These are phyloP conservation scores for Parmelia sp. DNA, from an alignment of 495 filamentous ascomycete species.

Conservation along the genomic window DNA sequence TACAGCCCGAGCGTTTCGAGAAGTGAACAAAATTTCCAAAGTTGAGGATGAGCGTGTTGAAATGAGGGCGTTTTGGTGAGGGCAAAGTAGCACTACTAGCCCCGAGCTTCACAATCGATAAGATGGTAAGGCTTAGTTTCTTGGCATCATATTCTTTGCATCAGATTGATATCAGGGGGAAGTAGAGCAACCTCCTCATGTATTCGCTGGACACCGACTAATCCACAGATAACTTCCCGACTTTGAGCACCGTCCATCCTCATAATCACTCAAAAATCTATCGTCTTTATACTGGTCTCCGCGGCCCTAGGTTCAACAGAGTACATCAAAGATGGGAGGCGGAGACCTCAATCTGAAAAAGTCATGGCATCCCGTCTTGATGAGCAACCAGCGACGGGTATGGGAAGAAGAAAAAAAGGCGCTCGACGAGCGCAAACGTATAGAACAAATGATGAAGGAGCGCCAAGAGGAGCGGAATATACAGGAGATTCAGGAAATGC, in stretches of 20 bases:
- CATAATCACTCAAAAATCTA: background rate
- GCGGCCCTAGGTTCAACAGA: background rate
- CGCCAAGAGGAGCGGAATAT: slow-evolving; percentile 89
- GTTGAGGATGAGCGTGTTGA: background rate
- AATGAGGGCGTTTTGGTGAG: background rate
- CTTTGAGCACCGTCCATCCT: background rate
- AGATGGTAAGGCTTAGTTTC: slow-evolving; percentile 7
- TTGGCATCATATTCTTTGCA: slow-evolving; percentile 22
- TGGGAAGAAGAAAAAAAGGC: slow-evolving; percentile 86
- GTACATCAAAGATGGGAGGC: slow-evolving; percentile 61
- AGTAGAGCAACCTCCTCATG: background rate
- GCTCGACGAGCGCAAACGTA: slow-evolving; percentile 89
- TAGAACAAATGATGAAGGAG: slow-evolving; percentile 81
- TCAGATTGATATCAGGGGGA: background rate
- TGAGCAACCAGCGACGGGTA: slow-evolving; percentile 76
- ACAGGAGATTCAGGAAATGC: slow-evolving; percentile 82
- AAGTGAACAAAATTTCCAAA: background rate
- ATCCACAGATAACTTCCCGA: background rate
- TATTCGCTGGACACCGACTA: background rate
- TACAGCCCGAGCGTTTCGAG: background rate
- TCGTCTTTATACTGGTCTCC: background rate
- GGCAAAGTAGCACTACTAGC: no score
- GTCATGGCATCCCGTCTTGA: slow-evolving; percentile 84
- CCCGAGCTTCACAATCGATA: slow-evolving; percentile 1
- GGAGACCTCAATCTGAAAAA: slow-evolving; percentile 90